Evolutionary conservation across 805 yeast genomes (phyloP), one percentile per base, ranked within the genome.

Genomic region (Scheffersomyces lignosus): DNA sequence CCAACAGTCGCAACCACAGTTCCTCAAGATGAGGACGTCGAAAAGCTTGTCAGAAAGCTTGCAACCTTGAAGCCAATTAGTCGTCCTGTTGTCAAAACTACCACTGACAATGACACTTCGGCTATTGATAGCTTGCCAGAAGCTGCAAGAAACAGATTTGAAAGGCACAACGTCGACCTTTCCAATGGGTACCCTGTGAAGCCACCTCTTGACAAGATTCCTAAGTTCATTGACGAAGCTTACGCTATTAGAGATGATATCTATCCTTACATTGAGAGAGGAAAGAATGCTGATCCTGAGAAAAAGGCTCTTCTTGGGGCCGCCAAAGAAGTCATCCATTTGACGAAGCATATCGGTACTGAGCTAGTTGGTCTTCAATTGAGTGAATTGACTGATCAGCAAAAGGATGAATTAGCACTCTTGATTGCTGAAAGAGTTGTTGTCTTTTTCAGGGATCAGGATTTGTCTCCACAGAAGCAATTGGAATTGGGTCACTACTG

Each of bases 281-380:
- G 56, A 8, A 43, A 44, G 37, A 48, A 47, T 23, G 63, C 63
- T 20, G 63, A 58, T 36, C 60, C 60, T 2, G 58, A 57, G 27
- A 58, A 57, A 45, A 54, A 51, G 43, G 62, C 63, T 2, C 47
- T 58, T 42, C 51, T 58, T 17, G 58, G 60, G 12, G 63, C 63
- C n/a, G 62, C 63, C 18, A 57, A 47, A 33, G 58, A 54, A 34
- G 63, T 58, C 13, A 52, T 25, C 26, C 28, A 58, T 43, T 49
- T 58, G 48, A 55, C 63, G 42, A 54, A 54, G 36, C 62, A 57
- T 41, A 49, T 58, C 40, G 63, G 63, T 17, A 57, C 62, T 9
- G 63, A 58, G 38, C 52, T 58, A 29, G 56, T 57, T 18, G 63
- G 63, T 6, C 49, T 58, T 41, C 63, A 58, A 33, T 53, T 58